Base-by-base conservation (phyloP, 495 filamentous ascomycete genomes). In the Geoglossum glabrum region DNA sequence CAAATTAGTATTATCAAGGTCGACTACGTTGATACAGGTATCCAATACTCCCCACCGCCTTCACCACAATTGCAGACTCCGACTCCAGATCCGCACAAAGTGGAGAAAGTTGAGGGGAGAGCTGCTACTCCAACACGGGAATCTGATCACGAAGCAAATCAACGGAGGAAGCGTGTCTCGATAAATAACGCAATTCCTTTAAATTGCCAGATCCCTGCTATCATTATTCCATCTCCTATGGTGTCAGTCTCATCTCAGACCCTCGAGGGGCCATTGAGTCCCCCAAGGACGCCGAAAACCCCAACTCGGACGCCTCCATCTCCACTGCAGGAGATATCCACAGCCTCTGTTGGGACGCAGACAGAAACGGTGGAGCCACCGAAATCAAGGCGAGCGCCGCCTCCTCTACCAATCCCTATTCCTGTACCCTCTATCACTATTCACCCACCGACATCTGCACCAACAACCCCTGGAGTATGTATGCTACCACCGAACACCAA, bases 31-130 rank as follows among this genome's bases (percentile, higher is more conserved):
- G 86, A 93, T 66, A 75, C 76, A n/a, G 86, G 81, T 1, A 75
- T 85, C 43, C 89, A 95, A 67, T 88, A 76, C 63, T 87, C 89
- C 46, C 87, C 87, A 46, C 89, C 86, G 7, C 74, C 81, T 1
- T 93, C 86, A 19, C 87, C 87, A 23, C 26, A 43, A 47, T 27
- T 47, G 34, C 33, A 19, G 17, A 9, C 56, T 21, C 40, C 40
- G 11, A 13, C 7, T 5, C 25, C 30, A 33, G 49, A 52, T 7
- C 30, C 49, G 23, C 26, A 28, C 28, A 52, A 13, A 28, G 21
- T 28, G 26, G 49, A 52, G 2, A 52, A 31, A 52, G 5, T 26
- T 52, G 49, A 52, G 49, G 49, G 25, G 11, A 52, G 49, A 52
- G 13, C 49, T 15, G 21, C 46, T 30, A 31, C 36, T 3, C 54